Conservation (phyloP, 1,284 basidiomycete species). For the Malassezia yamatoensis region DNA sequence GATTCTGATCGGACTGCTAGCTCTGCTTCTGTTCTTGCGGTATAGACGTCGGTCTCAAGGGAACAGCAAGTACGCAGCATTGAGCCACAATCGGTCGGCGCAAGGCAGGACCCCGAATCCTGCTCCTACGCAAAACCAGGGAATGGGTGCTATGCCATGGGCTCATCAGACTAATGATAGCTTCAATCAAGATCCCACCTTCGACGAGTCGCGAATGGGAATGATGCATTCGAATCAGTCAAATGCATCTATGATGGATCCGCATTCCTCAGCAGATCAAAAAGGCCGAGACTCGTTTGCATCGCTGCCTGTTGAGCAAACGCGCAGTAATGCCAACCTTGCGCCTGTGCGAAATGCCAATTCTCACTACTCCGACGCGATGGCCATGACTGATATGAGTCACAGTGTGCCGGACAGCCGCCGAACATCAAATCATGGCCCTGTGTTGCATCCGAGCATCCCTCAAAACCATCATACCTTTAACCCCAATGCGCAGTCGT, state of each 20-base stretch:
- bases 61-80: not conserved
- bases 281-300: not conserved
- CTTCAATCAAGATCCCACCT: not conserved
- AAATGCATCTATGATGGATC: not conserved
- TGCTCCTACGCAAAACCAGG: not conserved
- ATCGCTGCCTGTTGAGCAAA: not conserved
- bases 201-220: not conserved
- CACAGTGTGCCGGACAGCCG: no score
- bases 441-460: not conserved
- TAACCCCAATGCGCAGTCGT: not conserved
- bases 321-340: no score
- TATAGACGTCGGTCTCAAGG: not conserved
- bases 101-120: not conserved
- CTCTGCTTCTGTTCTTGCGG: not conserved
- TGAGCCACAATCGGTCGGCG: not conserved
- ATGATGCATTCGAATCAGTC: constrained; percentile 7
- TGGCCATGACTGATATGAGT: no score
- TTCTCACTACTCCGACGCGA: no score
- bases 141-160: constrained; percentile 3
- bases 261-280: not conserved
- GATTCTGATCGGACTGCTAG: not conserved
- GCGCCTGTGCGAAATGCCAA: no score
- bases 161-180: not conserved
- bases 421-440: not conserved
- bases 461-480: not conserved